Base-by-base conservation (phyloP, 768 basidiomycete species). In the Boletus bicolor region DNA sequence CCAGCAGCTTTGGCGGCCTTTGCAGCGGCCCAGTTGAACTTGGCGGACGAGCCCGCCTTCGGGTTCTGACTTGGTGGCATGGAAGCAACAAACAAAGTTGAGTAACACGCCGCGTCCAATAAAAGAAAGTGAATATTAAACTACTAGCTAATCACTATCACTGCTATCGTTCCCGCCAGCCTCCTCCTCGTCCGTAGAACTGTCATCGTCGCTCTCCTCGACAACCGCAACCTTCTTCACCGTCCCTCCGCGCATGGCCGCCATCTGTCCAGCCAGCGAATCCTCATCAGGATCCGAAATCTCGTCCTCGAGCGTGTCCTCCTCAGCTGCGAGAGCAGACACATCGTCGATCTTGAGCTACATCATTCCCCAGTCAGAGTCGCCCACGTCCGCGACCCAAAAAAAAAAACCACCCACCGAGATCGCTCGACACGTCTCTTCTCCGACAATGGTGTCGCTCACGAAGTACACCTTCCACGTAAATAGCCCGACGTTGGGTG, bases 201-300 rank as follows among this genome's bases (percentile, higher is more conserved):
- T 66, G 51, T 76, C 71, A 0, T 64, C 61, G 0, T 60, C 64
- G 21, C 59, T 64, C 32, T 68, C 69, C 21, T 66, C 80, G 32
- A 72, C 75, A 15, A 56, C 72, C 28, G 56, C 54, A 21, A 65
- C 72, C 66, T 83, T 87, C 81, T 93, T 97, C 56, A 96, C 92
- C 19, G 82, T 62, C 4, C 86, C 89, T 5, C 95, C 95, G 43
- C 90, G 85, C 92, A 99, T 93, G 43, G 86, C 85, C 6, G 95
- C 94, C 92, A 98, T 96, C 77, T 99, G 97, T 8, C 97, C 97
- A 5, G 94, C 97, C 49, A 98, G 75, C 26, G 89, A 83, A 71
- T 98, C 97, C 72, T 98, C 97, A 32, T 98, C 97, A 0, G 97
- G 97, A 47, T 98, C 97, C 0, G 94, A 97, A 60, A 98, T 99